A percentile compares a stretch with the other conserved stretches of the same genome.
phyloP scores from a whole-genome alignment of 2,329 filamentous ascomycete genomes.

The Biscogniauxia mediterranea region DNA sequence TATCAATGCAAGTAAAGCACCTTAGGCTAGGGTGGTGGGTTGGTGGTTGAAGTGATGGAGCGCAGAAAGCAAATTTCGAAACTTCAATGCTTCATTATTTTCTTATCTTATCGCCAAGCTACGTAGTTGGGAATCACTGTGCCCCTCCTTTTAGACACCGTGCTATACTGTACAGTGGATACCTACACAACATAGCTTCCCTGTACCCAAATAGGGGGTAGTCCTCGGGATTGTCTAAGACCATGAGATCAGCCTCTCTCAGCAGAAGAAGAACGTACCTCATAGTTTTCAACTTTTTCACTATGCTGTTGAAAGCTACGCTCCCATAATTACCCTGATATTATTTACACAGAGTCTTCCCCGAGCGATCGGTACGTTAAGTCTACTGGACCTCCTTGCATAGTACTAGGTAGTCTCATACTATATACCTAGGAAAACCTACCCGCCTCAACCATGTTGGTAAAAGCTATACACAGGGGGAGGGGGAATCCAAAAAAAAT shows the following conservation, averaged over 20 bases:
- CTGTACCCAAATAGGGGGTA: no score
- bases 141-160: background rate
- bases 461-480: no score
- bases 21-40: no score
- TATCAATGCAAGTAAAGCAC: no score
- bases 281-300: background rate
- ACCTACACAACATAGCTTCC: no score
- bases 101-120: conserved; percentile 21
- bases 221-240: no score
- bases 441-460: background rate
- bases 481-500: background rate
- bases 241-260: no score
- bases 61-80: conserved; percentile 11
- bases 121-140: background rate
- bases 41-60: background rate
- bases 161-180: background rate
- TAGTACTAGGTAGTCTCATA: no score
- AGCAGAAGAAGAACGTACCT: background rate
- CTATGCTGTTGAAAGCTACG: background rate
- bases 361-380: no score
- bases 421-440: background rate
- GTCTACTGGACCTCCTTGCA: no score
- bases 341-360: no score
- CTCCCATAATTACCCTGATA: no score
- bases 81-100: conserved; percentile 1